Evolutionary conservation across 306 rosid genomes (phyloP), one percentile per base, ranked within the genome.

Genomic region (Echinosophora koreensis): DNA sequence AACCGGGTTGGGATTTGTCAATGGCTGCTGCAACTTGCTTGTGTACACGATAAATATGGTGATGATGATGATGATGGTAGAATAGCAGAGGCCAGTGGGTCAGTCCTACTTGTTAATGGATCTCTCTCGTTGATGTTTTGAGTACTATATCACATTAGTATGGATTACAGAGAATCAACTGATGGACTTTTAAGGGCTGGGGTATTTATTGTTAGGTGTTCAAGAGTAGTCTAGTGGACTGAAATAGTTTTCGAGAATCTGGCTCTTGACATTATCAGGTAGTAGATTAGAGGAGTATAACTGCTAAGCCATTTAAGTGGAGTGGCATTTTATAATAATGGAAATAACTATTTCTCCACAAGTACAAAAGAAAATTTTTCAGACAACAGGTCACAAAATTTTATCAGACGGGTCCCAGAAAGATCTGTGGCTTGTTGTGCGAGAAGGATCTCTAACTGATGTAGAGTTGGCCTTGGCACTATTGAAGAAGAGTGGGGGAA

Each of bases 401-500:
- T 55, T 17, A 12, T 81, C 80, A 3, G 39, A 68, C 55, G 87
- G 83, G 47, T 69, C 85, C 27, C 88, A 71, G 56, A 92, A 87
- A 76, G 91, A 92, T 71, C 59, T 95, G 62, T 92, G 97, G 92
- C 80, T 84, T 76, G 87, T 79, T 63, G 96, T 90, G 76, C 87
- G 80, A 61, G 89, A 84, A 81, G 98, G 98, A n/a, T 89, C 95
- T 47, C 74, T 92, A 73, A 79, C 80, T 17, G 96, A 92, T 61
- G 88, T 92, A 64, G 98, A 95, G 86, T 70, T 71, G 32, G 89
- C 90, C 60, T 83, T 95, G 84, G 86, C 86, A 37, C 42, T 80
- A 9, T 49, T 89, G 54, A 95, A 95, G 87, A 95, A 89, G 91
- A 90, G 77, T 86, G 93, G 98, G 67, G 84, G 86, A 6, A 88